Percentiles rank a stretch among this genome's conserved stretches.
These are phyloP conservation scores for Alloascoidea hylecoeti DNA, from an alignment of 805 yeast species.

Conservation along the genomic window DNA sequence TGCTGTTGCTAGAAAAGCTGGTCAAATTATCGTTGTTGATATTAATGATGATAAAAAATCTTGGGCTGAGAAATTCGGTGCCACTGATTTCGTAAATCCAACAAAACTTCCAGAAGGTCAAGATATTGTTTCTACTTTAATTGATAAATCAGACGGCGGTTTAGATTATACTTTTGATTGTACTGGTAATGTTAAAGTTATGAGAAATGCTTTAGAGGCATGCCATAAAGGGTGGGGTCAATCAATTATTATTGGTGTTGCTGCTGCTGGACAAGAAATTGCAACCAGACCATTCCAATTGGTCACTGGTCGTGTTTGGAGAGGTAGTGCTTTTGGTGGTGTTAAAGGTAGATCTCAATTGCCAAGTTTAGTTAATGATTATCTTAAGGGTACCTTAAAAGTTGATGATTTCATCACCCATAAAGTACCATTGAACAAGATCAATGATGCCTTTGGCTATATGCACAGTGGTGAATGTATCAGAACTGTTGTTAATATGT, in stretches of 20 bases:
- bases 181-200: slow-evolving; percentile 90
- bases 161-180: slow-evolving; percentile 94
- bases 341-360: slow-evolving; percentile 94
- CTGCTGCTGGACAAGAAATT: slow-evolving; percentile 96
- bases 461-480: slow-evolving; percentile 91
- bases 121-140: slow-evolving; percentile 66
- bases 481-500: slow-evolving; percentile 67
- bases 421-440: slow-evolving; percentile 61
- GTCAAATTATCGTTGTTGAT: slow-evolving; percentile 68
- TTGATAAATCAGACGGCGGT: slow-evolving; percentile 94
- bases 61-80: slow-evolving; percentile 86
- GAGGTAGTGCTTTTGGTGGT: slow-evolving; percentile 99
- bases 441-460: slow-evolving; percentile 86
- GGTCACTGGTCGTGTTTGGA: slow-evolving; percentile 98
- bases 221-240: slow-evolving; percentile 99
- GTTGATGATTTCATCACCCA: slow-evolving; percentile 95
- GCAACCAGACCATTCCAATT: slow-evolving; percentile 97
- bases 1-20: slow-evolving; percentile 72
- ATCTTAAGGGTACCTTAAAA: slow-evolving; percentile 65
- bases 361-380: slow-evolving; percentile 81
- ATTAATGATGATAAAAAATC: slow-evolving; percentile 70
- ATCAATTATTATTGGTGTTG: slow-evolving; percentile 92
- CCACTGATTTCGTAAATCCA: slow-evolving; percentile 91
- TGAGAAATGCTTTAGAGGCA: slow-evolving; percentile 94
- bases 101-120: slow-evolving; percentile 49